Conservation (phyloP, 306 rosid species). For the Quercus engelmannii region DNA sequence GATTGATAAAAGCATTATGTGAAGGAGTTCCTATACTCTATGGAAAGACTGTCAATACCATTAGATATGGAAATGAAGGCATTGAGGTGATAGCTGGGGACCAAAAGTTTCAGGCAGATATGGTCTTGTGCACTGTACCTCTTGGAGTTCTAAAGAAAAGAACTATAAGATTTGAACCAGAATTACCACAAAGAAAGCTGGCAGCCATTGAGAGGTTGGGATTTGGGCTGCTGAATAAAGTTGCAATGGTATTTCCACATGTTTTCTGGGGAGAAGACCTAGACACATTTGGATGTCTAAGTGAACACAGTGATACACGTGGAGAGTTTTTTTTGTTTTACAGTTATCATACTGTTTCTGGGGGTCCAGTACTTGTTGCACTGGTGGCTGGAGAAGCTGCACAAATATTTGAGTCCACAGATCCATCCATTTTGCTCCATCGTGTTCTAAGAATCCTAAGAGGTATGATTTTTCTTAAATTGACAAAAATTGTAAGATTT, state of each 20-base stretch:
- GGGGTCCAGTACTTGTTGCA: slow-evolving; percentile 77
- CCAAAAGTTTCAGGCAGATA: slow-evolving; percentile 70
- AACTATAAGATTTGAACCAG: slow-evolving; percentile 63
- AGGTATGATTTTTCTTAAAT: slow-evolving; percentile 48
- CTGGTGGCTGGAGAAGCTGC: slow-evolving; percentile 99
- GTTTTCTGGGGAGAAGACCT: slow-evolving; percentile 97
- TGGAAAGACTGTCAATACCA: slow-evolving; percentile 54
- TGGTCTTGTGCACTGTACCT: slow-evolving; percentile 84
- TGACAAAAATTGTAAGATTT: slow-evolving; percentile 6
- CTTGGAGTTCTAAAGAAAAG: slow-evolving; percentile 85
- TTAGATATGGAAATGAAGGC: slow-evolving; percentile 66
- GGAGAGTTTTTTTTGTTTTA: slow-evolving; percentile 93
- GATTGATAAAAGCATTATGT: slow-evolving; percentile 75
- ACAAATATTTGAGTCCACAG: slow-evolving; percentile 69
- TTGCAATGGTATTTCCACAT: slow-evolving; percentile 84
- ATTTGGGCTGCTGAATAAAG: slow-evolving; percentile 90
- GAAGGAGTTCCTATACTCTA: slow-evolving; percentile 83
- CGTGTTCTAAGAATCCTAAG: slow-evolving; percentile 64
- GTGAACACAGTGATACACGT: slow-evolving; percentile 60
- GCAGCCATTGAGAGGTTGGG: slow-evolving; percentile 85
- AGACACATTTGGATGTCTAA: slow-evolving; percentile 94
- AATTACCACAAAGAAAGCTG: slow-evolving; percentile 75
- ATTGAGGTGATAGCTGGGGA: slow-evolving; percentile 75
- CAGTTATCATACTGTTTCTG: slow-evolving; percentile 91
- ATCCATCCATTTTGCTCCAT: slow-evolving; percentile 60